Evolutionary conservation across 495 filamentous ascomycete species (phyloP), one percentile per base, ranked within the genome.

Genomic region (Cercophora newfieldiana): DNA sequence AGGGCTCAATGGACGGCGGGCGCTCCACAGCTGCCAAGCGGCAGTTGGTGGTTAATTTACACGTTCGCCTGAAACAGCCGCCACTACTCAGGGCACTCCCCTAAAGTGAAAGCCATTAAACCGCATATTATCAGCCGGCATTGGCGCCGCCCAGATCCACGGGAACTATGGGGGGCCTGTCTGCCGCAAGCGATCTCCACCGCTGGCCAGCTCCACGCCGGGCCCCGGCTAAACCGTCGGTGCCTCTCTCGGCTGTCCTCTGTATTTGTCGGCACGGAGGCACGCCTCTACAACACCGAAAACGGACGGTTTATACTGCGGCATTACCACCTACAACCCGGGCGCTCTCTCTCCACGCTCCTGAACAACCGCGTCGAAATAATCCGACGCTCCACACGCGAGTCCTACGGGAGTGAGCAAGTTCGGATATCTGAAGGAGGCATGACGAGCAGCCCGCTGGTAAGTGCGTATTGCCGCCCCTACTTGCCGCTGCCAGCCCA

Each of bases 11-110:
- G 24, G 50, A 26, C 50, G 19, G 24, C n/a, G n/a, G n/a, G n/a
- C n/a, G n/a, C 50, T 53, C 55, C 61, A 31, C 33, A 55, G 55
- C 12, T 16, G 68, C 68, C 67, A 72, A 72, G 69, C 68, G 72
- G 66, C 61, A 71, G 72, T 68, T 68, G 72, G 67, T 75, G 70
- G 71, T 47, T 70, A 72, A 72, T 74, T 66, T 70, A 56, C 59
- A 18, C 31, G 53, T 48, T 65, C 47, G 47, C 55, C 24, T 58
- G 66, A 68, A 68, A 68, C 66, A 57, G 66, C 63, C 50, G 58
- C 55, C 18, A 53, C 62, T 30, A 59, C 49, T 69, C 56, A 53
- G 26, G 59, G 59, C n/a, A 24, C 24, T 28, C 28, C 31, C 24
- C n/a, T 66, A 64, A 68, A 70, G 69, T 55, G 68, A 8, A 61